Conservation (phyloP, 2,329 filamentous ascomycete genomes). For the Salinomyces thailandicus region DNA sequence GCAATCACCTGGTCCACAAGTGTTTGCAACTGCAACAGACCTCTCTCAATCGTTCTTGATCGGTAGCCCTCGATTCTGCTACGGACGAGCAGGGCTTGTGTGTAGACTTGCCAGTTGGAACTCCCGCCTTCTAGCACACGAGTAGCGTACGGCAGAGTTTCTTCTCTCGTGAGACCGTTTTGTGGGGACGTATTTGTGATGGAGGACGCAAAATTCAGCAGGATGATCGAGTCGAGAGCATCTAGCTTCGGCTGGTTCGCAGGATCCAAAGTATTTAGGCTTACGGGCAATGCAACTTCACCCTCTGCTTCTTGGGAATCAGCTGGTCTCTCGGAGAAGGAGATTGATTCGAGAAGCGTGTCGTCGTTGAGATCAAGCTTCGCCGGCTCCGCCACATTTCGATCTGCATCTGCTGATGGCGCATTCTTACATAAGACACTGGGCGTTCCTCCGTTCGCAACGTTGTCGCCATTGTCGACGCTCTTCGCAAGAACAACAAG, state of each 20-base stretch:
- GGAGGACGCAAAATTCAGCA: constrained; percentile 69
- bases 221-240: constrained; percentile 78
- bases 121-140: constrained; percentile 79
- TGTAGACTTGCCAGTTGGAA: constrained; percentile 97
- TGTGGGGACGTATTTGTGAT: constrained; percentile 80
- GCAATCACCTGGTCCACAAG: constrained; percentile 91
- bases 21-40: constrained; percentile 84
- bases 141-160: constrained; percentile 82
- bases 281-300: constrained; percentile 45
- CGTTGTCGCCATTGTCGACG: constrained; percentile 20
- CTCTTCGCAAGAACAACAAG: constrained; percentile 85
- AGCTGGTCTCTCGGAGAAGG: constrained; percentile 52
- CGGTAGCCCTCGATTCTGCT: constrained; percentile 82
- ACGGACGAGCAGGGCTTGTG: constrained; percentile 79
- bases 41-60: constrained; percentile 78
- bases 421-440: too few species aligned
- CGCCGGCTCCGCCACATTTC: constrained; percentile 23
- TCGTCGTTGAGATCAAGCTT: constrained; percentile 80
- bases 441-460: not conserved
- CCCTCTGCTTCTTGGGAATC: constrained; percentile 32
- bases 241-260: constrained; percentile 72
- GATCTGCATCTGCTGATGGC: not conserved
- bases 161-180: constrained; percentile 81
- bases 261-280: constrained; percentile 57
- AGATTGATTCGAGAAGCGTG: constrained; percentile 77